Evolutionary conservation across 2,329 filamentous ascomycete genomes (phyloP), one percentile per base, ranked within the genome.

Genomic region (Camillea tinctor): DNA sequence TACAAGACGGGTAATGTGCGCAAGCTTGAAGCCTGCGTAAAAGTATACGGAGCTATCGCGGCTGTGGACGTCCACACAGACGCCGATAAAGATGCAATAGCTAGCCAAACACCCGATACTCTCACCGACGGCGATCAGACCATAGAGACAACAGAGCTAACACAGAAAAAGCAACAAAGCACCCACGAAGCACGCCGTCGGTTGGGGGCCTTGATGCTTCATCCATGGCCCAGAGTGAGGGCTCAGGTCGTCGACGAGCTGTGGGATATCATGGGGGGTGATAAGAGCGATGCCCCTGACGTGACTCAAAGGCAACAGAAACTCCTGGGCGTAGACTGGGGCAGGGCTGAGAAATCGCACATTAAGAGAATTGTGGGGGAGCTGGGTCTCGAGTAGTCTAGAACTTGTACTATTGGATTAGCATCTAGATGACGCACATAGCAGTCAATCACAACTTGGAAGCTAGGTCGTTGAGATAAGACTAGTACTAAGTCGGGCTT

Each of bases 1-100:
- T 93, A 90, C 78, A 94, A 93, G 76, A 90, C 89, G 1, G 87
- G 89, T 20, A 95, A 92, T 72, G 85, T 97, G 50, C 85, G 88
- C 55, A 94, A 95, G 73, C 81, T 98, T 1, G 85, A 92, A 71
- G 90, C 92, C 0, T 92, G 91, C 21, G 79, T 96, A 62, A 89
- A 88, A 69, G 84, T 95, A 13, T 98, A 97, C 74, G 85, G 88
- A 2, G 87, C 86, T 0, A 76, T 97, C 23, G 85, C 86, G 3
- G 58, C 60, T 40, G 60, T 65, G 15, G 61, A 50, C 5, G 54
- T n/a, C 8, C 49, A 57, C 48, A 54, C 50, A 15, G 23, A 55
- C 50, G 40, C n/a, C 51, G 17, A 51, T 17, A 17, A 36, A 59
- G 20, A 53, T 56, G 23, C 5, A 61, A 13, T 68, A 67, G 50